Conservation (phyloP, 495 filamentous ascomycete genomes). For the Tuber microsphaerosporum region DNA sequence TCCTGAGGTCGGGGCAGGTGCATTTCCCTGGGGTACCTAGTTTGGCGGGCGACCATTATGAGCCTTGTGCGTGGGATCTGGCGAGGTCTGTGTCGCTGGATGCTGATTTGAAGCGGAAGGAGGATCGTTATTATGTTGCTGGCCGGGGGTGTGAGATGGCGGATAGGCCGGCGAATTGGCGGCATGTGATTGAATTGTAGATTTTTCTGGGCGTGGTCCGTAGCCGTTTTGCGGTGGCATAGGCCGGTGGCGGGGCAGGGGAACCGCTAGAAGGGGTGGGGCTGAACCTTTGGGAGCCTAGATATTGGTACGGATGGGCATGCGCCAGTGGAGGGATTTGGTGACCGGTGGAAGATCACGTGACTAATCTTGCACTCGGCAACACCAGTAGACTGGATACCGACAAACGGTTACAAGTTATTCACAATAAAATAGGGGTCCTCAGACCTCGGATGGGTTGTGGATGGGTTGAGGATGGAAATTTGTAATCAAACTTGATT, state of each 20-base stretch:
- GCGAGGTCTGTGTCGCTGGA: not conserved
- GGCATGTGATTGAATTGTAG: slow-evolving; percentile 13
- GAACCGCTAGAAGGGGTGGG: not conserved
- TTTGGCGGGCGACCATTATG: not conserved
- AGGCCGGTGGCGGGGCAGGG: slow-evolving; percentile 13
- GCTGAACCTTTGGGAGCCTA: not conserved
- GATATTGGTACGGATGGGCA: not conserved
- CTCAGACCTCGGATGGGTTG: too few species aligned
- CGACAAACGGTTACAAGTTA: too few species aligned
- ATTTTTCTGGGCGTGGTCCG: slow-evolving; percentile 14
- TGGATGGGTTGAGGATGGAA: too few species aligned
- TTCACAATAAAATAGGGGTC: too few species aligned
- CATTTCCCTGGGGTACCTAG: not conserved
- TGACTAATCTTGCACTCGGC: too few species aligned
- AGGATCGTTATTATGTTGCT: not conserved
- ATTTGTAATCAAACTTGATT: too few species aligned
- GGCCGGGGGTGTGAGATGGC: not conserved
- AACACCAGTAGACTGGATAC: too few species aligned
- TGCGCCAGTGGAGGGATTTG: slow-evolving; percentile 4
- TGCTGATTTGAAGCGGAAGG: not conserved
- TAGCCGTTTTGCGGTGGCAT: not conserved
- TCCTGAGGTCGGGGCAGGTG: too few species aligned
- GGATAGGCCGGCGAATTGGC: not conserved
- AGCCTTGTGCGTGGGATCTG: not conserved
- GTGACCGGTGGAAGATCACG: too few species aligned